Conservation (phyloP, 345 rosid genomes). For the Hevea brasiliensis region DNA sequence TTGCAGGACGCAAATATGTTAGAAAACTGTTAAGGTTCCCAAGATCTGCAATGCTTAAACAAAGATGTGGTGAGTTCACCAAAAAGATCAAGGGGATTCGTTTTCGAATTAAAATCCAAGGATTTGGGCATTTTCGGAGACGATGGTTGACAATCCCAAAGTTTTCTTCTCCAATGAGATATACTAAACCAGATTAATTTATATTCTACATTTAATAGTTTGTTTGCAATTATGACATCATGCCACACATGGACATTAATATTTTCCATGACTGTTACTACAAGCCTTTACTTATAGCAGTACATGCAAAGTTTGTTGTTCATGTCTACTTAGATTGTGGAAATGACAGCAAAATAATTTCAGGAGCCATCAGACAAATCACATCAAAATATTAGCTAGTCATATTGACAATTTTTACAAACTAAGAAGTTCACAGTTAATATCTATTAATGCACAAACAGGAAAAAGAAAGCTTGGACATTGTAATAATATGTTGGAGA, state of each 20-base stretch:
- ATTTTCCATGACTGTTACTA: background rate
- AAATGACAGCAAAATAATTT: background rate
- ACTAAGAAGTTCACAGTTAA: background rate
- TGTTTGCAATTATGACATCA: conserved; percentile 1
- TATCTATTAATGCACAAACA: background rate
- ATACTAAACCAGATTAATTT: conserved; percentile 48
- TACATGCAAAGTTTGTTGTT: background rate
- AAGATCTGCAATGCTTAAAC: conserved; percentile 41
- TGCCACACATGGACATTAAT: conserved; percentile 6
- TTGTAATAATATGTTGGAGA: background rate
- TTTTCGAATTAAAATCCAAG: conserved; percentile 61
- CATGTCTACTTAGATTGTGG: background rate
- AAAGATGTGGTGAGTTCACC: conserved; percentile 45
- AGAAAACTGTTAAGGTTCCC: conserved; percentile 40
- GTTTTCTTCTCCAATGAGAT: conserved; percentile 49
- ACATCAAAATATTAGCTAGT: background rate
- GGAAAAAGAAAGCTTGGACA: too few species aligned
- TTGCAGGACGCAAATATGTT: conserved; percentile 39
- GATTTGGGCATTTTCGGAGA: conserved; percentile 54
- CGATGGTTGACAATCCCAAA: conserved; percentile 56
- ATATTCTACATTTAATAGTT: background rate
- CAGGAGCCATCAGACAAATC: background rate
- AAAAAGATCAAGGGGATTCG: conserved; percentile 57
- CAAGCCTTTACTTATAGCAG: background rate
- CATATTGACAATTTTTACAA: background rate